Conservation (phyloP, 306 rosid species). For the Luffa aegyptiaca region DNA sequence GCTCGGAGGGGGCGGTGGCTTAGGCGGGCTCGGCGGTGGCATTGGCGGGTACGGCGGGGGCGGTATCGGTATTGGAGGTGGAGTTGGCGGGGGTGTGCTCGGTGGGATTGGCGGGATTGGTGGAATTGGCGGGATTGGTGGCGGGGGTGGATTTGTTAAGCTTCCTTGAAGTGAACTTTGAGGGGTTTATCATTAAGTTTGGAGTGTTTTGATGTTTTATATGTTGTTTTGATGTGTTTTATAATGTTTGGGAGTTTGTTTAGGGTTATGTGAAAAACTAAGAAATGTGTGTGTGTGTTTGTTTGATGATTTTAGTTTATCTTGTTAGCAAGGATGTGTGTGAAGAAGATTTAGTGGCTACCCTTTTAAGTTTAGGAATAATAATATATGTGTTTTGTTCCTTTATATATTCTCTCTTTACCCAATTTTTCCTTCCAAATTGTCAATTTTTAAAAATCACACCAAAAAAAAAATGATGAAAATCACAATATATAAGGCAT, state of each 20-base stretch:
- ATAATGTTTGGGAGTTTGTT: neutral
- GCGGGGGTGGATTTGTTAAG: constrained; percentile 27
- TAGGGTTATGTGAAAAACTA: neutral
- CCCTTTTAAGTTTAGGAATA: no score
- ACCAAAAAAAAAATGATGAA: no score
- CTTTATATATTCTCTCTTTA: no score
- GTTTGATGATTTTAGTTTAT: no score
- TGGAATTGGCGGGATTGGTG: constrained; percentile 1
- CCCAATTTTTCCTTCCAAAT: no score
- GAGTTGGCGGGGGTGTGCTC: neutral
- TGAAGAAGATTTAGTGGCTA: neutral
- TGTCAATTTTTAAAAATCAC: no score
- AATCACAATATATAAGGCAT: no score
- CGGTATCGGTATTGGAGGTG: neutral
- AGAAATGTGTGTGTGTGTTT: neutral
- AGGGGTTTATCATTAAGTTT: neutral
- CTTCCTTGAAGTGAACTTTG: constrained; percentile 30
- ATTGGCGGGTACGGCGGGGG: constrained; percentile 1
- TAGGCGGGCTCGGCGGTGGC: constrained; percentile 15
- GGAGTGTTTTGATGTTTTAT: neutral
- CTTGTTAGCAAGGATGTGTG: neutral
- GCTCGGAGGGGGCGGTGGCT: constrained; percentile 14
- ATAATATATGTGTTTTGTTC: no score
- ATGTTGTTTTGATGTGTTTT: neutral
- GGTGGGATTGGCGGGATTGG: neutral